Conservation (phyloP, 2,329 filamentous ascomycete genomes). For the Pseudocercospora musae region DNA sequence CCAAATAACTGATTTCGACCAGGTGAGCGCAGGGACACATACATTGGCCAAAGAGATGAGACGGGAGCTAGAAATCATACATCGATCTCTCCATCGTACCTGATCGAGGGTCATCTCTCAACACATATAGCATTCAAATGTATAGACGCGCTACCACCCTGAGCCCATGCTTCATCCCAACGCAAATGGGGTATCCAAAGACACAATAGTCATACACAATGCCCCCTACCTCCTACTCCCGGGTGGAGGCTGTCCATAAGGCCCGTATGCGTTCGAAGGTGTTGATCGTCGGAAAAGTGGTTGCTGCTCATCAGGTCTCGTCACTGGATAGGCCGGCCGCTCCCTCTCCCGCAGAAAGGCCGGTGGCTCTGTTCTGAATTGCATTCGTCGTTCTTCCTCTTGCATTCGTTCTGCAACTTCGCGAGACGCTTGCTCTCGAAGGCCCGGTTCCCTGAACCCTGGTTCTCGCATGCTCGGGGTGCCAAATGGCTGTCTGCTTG, state of each 20-base stretch:
- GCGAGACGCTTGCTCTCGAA: slow-evolving; percentile 6
- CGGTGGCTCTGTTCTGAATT: neutral
- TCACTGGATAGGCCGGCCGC: neutral
- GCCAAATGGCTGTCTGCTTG: slow-evolving; percentile 3
- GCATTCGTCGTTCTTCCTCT: slow-evolving; percentile 1
- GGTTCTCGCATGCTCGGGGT: neutral
- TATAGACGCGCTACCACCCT: neutral
- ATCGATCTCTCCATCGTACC: neutral
- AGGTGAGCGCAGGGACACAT: too few relatives aligned
- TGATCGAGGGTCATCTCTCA: neutral
- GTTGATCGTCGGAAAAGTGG: neutral
- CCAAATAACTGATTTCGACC: too few relatives aligned
- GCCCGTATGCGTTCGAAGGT: neutral
- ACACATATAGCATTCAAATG: neutral
- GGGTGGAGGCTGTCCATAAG: slow-evolving; percentile 1
- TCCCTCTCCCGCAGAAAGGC: slow-evolving; percentile 2
- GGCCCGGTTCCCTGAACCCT: neutral
- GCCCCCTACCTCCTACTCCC: neutral
- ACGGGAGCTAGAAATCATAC: neutral
- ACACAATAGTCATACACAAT: slow-evolving; percentile 7
- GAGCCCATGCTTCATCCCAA: neutral
- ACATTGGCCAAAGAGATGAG: neutral
- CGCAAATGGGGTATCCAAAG: slow-evolving; percentile 8
- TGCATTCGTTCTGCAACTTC: slow-evolving; percentile 1
- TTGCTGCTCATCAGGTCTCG: neutral